Conservation (phyloP, 169 alveolate genomes). For the Plasmodium vinckei region DNA sequence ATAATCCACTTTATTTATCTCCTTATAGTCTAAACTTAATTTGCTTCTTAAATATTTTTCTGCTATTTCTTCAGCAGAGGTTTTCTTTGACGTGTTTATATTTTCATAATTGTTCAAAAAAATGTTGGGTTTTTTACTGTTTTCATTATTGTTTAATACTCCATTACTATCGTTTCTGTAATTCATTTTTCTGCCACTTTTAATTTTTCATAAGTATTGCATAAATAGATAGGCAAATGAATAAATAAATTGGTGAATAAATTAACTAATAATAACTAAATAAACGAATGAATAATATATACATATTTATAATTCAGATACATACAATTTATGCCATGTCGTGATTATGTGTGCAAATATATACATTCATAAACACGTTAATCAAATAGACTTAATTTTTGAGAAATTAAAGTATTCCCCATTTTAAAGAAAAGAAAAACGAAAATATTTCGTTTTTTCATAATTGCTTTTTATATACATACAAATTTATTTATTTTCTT, state of each 20-base stretch:
- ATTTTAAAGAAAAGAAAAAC: not conserved
- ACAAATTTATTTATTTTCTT: not conserved
- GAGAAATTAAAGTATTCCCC: not conserved
- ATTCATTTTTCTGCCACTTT: conserved; percentile 16
- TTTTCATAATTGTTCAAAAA: conserved; percentile 48
- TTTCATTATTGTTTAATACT: not conserved
- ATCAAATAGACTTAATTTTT: not conserved
- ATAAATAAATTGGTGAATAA: not conserved
- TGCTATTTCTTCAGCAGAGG: conserved; percentile 75
- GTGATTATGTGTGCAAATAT: not conserved
- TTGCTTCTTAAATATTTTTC: conserved; percentile 69
- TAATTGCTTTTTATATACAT: not conserved
- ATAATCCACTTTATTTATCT: conserved; percentile 24
- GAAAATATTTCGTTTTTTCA: not conserved
- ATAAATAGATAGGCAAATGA: not conserved
- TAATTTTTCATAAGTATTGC: not conserved
- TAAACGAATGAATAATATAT: too few relatives aligned
- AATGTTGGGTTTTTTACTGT: not conserved
- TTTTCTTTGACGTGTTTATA: conserved; percentile 34
- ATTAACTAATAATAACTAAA: too few relatives aligned
- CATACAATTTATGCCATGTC: not conserved
- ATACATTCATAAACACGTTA: not conserved
- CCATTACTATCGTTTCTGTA: conserved; percentile 15
- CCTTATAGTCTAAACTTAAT: conserved; percentile 40
- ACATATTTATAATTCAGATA: too few relatives aligned